phyloP scores from a whole-genome alignment of 2,329 filamentous ascomycete genomes.

The Arthrobotrys sinensis region DNA sequence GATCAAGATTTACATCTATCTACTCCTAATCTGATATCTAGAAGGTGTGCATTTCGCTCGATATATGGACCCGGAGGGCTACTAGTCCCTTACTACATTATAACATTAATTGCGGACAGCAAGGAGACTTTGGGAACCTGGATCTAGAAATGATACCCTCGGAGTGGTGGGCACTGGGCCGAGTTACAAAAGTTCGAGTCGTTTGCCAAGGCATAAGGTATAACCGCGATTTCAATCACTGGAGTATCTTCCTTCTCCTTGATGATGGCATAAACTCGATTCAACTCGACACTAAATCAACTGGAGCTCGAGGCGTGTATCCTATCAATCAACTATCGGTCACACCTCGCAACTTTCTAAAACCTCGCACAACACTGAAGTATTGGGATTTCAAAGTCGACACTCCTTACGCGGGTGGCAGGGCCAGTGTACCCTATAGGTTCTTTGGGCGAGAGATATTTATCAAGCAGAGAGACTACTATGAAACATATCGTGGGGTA shows the following conservation, averaged over 20 bases:
- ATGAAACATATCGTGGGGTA: not conserved
- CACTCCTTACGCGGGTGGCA: not conserved
- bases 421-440: not conserved
- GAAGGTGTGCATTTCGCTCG: no score
- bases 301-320: not conserved
- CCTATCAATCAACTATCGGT: not conserved
- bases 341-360: not conserved
- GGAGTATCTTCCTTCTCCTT: constrained; percentile 28
- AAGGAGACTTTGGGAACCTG: no score
- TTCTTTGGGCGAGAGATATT: constrained; percentile 3
- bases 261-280: not conserved
- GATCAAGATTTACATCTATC: no score
- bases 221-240: not conserved
- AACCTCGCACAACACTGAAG: not conserved
- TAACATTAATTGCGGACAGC: no score
- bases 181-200: constrained; percentile 14
- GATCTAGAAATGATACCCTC: no score
- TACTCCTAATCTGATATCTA: no score
- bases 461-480: not conserved
- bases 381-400: constrained; percentile 8
- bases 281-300: not conserved
- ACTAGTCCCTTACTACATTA: no score
- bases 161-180: not conserved
- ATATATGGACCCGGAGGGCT: no score
- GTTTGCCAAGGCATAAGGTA: constrained; percentile 9